These are phyloP conservation scores for Mortierella sp. DNA, from an alignment of 371 early-diverging fungal genomes.

Conservation along the genomic window DNA sequence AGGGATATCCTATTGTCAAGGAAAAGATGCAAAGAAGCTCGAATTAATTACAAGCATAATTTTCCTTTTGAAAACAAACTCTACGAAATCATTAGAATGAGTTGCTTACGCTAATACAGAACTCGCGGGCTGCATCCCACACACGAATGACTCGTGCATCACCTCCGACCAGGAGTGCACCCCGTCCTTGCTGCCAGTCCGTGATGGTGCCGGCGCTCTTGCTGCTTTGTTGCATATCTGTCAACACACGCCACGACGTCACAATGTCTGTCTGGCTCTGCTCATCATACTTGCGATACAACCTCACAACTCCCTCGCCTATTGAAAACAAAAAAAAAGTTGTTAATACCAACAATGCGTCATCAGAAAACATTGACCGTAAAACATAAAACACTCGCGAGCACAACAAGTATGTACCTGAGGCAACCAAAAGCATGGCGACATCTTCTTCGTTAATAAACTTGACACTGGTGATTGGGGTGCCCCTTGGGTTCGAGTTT, in stretches of 20 bases:
- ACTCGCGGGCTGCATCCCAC: conserved; percentile 89
- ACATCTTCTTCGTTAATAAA: conserved; percentile 94
- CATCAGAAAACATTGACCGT: neutral
- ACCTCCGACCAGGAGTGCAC: conserved; percentile 80
- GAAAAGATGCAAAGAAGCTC: neutral
- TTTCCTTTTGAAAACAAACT: neutral
- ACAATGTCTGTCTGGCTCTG: conserved; percentile 75
- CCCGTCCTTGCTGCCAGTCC: conserved; percentile 87
- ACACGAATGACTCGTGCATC: conserved; percentile 79
- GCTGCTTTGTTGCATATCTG: conserved; percentile 74
- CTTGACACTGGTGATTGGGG: conserved; percentile 79
- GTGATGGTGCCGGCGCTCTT: conserved; percentile 74
- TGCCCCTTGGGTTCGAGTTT: conserved; percentile 76
- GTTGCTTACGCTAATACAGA: conserved; percentile 72
- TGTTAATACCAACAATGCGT: neutral
- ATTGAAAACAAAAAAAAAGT: neutral
- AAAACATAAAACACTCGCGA: conserved; percentile 52
- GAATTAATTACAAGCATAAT: neutral
- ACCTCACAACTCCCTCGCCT: conserved; percentile 85
- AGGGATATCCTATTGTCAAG: conserved; percentile 71
- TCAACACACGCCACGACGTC: conserved; percentile 82
- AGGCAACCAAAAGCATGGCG: conserved; percentile 84
- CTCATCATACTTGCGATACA: conserved; percentile 82
- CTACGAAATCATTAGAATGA: no score
- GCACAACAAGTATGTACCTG: conserved; percentile 62